Evolutionary conservation across 75 land plant species (phyloP), one percentile per base, ranked within the genome.

Genomic region (Picea glauca): DNA sequence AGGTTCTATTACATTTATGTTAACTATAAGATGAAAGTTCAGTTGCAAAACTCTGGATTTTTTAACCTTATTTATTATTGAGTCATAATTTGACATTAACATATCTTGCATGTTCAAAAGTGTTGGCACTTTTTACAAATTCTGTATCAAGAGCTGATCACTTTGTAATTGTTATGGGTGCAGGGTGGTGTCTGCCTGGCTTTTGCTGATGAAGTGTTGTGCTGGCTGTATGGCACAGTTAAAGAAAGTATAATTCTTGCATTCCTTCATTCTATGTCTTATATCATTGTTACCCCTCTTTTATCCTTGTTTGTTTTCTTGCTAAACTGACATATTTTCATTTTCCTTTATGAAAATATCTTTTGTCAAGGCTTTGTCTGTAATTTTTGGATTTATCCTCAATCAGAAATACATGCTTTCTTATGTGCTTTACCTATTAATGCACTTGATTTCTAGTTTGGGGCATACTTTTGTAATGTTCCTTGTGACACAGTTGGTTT

Each of bases 141-240:
- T 32, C 13, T 79, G 14, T 13, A 8, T 3, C 14, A 31, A 35
- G 14, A 23, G 60, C 26, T 75, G 58, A 31, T 54, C 56, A 14
- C 60, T 75, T 75, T 58, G 15, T 58, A 57, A 54, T 26, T 75
- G 60, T 2, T 13, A 57, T 77, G 43, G 26, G 60, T 56, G 56
- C 89, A 95, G 98, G 98, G 98, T 78, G 94, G 94, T 60, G 96
- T 98, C 1, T 95, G 98, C 86, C 81, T 98, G 31, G 93, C 96
- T 40, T 98, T 95, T 83, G 98, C 99, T 33, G 98, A 98, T 84
- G 92, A 95, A 77, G 99, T 98, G 7, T 80, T 98, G 20, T 98
- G 99, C 84, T 98, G 99, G 99, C 87, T 98, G 4, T 95, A 95
- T 77, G 99, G 99, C 68, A 98, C 94, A 58, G 99, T 98, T 46